Percentiles rank a stretch among this genome's conserved stretches.
Conservation (phyloP, 2,329 filamentous ascomycete genomes). For the Arthroderma sp. region DNA sequence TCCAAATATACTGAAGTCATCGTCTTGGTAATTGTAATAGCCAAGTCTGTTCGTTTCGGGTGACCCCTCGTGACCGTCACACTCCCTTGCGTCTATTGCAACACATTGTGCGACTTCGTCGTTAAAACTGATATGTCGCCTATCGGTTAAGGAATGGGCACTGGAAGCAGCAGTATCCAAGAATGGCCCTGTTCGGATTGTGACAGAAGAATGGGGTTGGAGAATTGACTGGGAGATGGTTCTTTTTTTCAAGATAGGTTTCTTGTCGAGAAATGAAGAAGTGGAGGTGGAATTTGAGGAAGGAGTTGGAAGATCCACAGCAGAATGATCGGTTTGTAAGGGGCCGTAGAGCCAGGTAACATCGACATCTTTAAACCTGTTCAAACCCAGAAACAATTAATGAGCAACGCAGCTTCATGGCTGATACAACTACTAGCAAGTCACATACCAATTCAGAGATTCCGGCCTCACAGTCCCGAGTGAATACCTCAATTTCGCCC, state of each 20-base stretch:
- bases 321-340: constrained; percentile 52
- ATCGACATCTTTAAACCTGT: constrained; percentile 89
- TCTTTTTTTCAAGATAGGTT: constrained; percentile 90
- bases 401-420: neutral
- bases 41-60: constrained; percentile 18
- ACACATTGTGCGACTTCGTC: constrained; percentile 94
- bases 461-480: constrained; percentile 82
- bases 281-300: constrained; percentile 19
- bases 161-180: constrained; percentile 57
- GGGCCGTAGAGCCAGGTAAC: constrained; percentile 97
- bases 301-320: constrained; percentile 46
- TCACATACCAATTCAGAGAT: constrained; percentile 70
- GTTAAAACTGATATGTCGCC: constrained; percentile 90
- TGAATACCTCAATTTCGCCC: constrained; percentile 84
- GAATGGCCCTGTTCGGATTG: constrained; percentile 34
- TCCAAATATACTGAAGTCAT: constrained; percentile 34
- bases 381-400: constrained; percentile 1
- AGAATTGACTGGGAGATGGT: constrained; percentile 94
- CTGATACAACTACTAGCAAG: neutral
- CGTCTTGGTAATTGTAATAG: constrained; percentile 18
- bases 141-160: constrained; percentile 48
- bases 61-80: constrained; percentile 24
- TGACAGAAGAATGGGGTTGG: constrained; percentile 74
- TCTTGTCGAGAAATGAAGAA: constrained; percentile 45
- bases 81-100: constrained; percentile 64